Base-by-base conservation (phyloP, 495 filamentous ascomycete genomes). In the Aspergillus bridgeri region DNA sequence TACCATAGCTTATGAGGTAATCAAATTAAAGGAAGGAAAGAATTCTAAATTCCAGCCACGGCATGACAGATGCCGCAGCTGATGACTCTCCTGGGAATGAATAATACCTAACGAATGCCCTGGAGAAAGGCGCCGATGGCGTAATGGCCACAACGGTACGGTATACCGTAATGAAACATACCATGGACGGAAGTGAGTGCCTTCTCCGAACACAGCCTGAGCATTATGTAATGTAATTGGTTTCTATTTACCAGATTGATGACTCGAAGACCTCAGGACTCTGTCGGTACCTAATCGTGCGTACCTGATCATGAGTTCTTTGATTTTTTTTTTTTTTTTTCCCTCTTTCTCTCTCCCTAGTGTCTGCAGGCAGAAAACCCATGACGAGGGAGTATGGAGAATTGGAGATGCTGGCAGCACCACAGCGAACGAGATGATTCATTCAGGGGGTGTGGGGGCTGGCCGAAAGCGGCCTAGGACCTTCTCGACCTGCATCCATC, bases 401-500 rank as follows among this genome's bases (percentile, higher is more conserved):
- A 25, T 21, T 13, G 9, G n/a, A n/a, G n/a, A n/a, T 18, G 45
- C 19, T 27, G n/a, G 17, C 29, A 19, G n/a, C 50, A 42, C 42
- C 21, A 54, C 24, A 42, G 23, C 22, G 21, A 45, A 44, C 15
- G 42, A 51, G 48, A 51, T 54, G 52, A 58, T 23, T 62, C 54
- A 65, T 58, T 65, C 54, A 60, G 60, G 58, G 60, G 60, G 60
- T 60, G 63, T 60, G 60, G 63, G 48, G 57, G 49, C 25, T 42
- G 51, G 17, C 63, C 60, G 59, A 51, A 65, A 60, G 52, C 60
- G 58, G 57, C 52, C 50, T 57, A 57, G 42, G 38, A 24, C 48
- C 44, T 51, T 22, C 55, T 62, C 51, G 55, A 62, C 60, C 60
- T 62, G 60, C 60, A 58, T 53, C 54, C 44, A 60, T 42, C 9